phyloP scores from a whole-genome alignment of 768 basidiomycete genomes.

The Hebeloma cylindrosporum region DNA sequence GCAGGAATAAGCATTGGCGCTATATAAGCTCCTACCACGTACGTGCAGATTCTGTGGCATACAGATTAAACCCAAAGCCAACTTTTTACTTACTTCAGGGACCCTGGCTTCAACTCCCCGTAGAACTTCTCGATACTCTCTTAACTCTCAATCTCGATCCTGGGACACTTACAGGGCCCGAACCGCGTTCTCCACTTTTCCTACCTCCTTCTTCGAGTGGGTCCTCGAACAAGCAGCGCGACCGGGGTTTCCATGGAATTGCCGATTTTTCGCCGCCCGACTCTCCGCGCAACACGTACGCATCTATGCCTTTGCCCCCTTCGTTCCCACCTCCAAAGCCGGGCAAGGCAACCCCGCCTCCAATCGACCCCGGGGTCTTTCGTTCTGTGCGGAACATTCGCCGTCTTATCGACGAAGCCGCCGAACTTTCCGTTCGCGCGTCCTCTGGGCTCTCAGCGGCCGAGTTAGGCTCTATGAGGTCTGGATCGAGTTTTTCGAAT shows the following conservation, averaged over 20 bases:
- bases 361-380: conserved; percentile 88
- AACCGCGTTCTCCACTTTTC: conserved; percentile 38
- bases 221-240: conserved; percentile 37
- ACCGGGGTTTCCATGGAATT: conserved; percentile 46
- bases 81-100: conserved; percentile 53
- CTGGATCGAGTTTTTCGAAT: conserved; percentile 37
- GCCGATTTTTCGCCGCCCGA: conserved; percentile 47
- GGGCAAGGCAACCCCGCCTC: conserved; percentile 75
- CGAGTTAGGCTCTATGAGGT: conserved; percentile 67
- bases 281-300: conserved; percentile 37
- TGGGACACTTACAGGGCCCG: conserved; percentile 51
- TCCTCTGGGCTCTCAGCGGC: conserved; percentile 80
- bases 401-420: conserved; percentile 83
- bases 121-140: conserved; percentile 83
- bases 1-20: conserved; percentile 92
- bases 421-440: conserved; percentile 85
- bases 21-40: conserved; percentile 93
- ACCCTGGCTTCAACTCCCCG: conserved; percentile 87
- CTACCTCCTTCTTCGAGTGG: conserved; percentile 29
- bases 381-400: conserved; percentile 73
- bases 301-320: conserved; percentile 38
- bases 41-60: conserved; percentile 33
- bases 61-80: conserved; percentile 9
- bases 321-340: conserved; percentile 55
- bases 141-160: conserved; percentile 79